These are phyloP conservation scores for Hemerocallis citrina DNA, from an alignment of 106 monocot genomes.

Conservation along the genomic window DNA sequence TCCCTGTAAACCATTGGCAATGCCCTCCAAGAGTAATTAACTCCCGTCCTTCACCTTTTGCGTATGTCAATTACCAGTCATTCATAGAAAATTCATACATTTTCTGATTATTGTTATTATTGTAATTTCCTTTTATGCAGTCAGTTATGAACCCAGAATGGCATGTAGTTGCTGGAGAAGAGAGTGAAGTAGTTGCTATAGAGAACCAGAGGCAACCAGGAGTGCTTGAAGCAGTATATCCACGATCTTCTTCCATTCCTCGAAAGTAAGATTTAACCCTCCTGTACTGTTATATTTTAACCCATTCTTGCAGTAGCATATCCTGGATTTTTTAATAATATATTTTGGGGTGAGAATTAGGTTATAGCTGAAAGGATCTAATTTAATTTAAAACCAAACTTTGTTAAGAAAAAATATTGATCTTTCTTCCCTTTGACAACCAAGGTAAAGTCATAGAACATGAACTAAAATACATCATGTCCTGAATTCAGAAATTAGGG, in stretches of 20 bases:
- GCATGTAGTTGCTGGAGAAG: conserved; percentile 82
- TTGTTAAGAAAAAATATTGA: too few species aligned
- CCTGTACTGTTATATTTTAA: not conserved
- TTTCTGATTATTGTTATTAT: conserved; percentile 1
- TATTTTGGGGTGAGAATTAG: too few species aligned
- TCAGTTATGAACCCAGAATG: conserved; percentile 52
- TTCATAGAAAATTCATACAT: too few species aligned
- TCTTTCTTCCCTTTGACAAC: too few species aligned
- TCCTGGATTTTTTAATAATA: too few species aligned
- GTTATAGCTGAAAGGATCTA: too few species aligned
- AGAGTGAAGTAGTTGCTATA: conserved; percentile 51
- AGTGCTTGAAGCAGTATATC: conserved; percentile 83
- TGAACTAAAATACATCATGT: too few species aligned
- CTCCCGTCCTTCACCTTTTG: not conserved
- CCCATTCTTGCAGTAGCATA: not conserved
- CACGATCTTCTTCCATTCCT: conserved; percentile 62
- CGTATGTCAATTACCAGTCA: not conserved
- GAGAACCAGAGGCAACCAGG: conserved; percentile 50
- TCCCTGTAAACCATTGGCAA: conserved; percentile 66
- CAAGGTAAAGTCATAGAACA: too few species aligned
- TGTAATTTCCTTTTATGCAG: conserved; percentile 26
- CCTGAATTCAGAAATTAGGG: too few species aligned
- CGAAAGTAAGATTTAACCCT: conserved; percentile 39
- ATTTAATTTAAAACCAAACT: too few species aligned
- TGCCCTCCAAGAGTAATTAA: conserved; percentile 45